Conservation (phyloP, 1,284 basidiomycete species). For the Cryptococcus wingfieldii region DNA sequence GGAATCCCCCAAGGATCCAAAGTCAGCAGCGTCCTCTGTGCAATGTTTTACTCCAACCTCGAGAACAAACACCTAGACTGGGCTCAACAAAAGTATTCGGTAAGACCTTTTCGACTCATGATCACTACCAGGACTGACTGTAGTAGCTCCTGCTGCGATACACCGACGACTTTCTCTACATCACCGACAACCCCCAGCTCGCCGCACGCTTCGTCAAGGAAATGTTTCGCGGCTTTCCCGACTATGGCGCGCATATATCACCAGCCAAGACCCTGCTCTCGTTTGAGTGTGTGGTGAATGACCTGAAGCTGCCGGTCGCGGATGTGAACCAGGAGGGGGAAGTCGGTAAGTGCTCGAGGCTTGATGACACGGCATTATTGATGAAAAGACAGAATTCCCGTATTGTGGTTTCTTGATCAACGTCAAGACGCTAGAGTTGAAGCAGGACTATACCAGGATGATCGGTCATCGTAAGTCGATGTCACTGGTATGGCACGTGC, state of each 20-base stretch:
- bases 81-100: slow-evolving; percentile 59
- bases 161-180: slow-evolving; percentile 89
- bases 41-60: slow-evolving; percentile 88
- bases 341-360: slow-evolving; percentile 3
- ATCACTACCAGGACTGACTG: background rate
- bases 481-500: background rate
- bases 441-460: slow-evolving; percentile 68
- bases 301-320: slow-evolving; percentile 23
- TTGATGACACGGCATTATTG: background rate
- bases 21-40: slow-evolving; percentile 82
- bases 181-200: slow-evolving; percentile 64
- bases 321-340: slow-evolving; percentile 9
- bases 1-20: slow-evolving; percentile 97
- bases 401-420: slow-evolving; percentile 85
- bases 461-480: slow-evolving; percentile 55
- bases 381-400: slow-evolving; percentile 63
- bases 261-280: slow-evolving; percentile 75
- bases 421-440: slow-evolving; percentile 67
- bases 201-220: slow-evolving; percentile 69
- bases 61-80: slow-evolving; percentile 65
- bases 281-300: slow-evolving; percentile 28
- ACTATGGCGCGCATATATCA: slow-evolving; percentile 89
- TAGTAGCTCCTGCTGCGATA: slow-evolving; percentile 72
- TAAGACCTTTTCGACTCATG: slow-evolving; percentile 46
- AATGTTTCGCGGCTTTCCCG: slow-evolving; percentile 82